A percentile compares a stretch with the other conserved stretches of the same genome.
These are phyloP conservation scores for Vigna hirtella DNA, from an alignment of 306 rosid genomes.

Conservation along the genomic window DNA sequence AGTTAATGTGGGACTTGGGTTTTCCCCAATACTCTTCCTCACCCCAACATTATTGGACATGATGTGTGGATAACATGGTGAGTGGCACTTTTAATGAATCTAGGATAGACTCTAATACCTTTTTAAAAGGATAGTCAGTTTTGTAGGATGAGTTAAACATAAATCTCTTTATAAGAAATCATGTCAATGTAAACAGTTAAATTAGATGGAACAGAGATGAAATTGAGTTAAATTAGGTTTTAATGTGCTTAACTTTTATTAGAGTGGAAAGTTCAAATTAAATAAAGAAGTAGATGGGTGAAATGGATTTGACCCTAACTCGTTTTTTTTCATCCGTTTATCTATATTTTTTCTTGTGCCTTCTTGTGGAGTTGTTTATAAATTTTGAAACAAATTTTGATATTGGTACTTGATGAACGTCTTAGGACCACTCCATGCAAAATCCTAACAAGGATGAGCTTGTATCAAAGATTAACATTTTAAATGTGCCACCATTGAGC, in stretches of 20 bases:
- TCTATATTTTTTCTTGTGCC: slow-evolving; percentile 25
- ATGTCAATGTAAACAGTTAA: slow-evolving; percentile 25
- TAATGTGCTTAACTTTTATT: slow-evolving; percentile 7
- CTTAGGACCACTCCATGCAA: slow-evolving; percentile 51
- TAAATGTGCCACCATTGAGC: slow-evolving; percentile 81
- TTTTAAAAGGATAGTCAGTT: too few relatives aligned
- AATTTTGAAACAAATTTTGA: slow-evolving; percentile 9
- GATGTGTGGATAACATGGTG: too few relatives aligned
- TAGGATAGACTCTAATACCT: too few relatives aligned
- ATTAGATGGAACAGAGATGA: slow-evolving; percentile 3
- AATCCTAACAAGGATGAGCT: slow-evolving; percentile 50
- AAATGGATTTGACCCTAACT: slow-evolving; percentile 30
- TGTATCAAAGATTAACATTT: slow-evolving; percentile 54
- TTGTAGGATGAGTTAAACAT: too few relatives aligned
- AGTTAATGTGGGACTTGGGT: too few relatives aligned
- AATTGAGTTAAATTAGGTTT: not conserved
- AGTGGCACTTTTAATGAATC: too few relatives aligned
- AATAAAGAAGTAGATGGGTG: slow-evolving; percentile 18
- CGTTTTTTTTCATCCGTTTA: slow-evolving; percentile 18
- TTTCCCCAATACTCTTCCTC: too few relatives aligned
- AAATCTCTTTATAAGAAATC: too few relatives aligned
- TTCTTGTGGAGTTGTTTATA: slow-evolving; percentile 9
- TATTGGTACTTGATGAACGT: slow-evolving; percentile 46
- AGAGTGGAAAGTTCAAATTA: slow-evolving; percentile 11
- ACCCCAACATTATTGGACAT: too few relatives aligned